Conservation (phyloP, 192 early-diverging fungal species). For the Oehlia diaphana region DNA sequence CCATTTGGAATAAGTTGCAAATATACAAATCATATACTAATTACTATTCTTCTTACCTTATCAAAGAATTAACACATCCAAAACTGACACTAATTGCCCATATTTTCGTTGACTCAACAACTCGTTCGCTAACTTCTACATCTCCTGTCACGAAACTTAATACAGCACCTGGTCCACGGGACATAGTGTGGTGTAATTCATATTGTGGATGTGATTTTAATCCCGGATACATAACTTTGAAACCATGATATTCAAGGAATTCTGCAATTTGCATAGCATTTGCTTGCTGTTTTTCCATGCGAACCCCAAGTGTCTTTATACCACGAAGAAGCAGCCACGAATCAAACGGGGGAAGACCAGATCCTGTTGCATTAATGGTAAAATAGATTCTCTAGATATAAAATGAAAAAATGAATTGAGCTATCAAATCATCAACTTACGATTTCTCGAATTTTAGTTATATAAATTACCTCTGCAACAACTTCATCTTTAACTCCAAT, state of each 20-base stretch:
- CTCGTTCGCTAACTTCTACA: conserved; percentile 69
- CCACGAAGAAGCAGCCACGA: conserved; percentile 91
- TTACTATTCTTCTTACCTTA: conserved; percentile 58
- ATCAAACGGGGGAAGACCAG: conserved; percentile 89
- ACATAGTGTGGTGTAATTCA: conserved; percentile 74
- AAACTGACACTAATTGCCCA: conserved; percentile 97
- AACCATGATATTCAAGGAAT: conserved; percentile 76
- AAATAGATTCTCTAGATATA: conserved; percentile 72
- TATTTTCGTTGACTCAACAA: conserved; percentile 81
- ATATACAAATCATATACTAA: no score
- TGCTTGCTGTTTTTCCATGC: conserved; percentile 93
- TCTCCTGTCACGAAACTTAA: conserved; percentile 93
- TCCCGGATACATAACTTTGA: conserved; percentile 91
- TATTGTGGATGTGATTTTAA: conserved; percentile 80
- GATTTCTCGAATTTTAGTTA: no score
- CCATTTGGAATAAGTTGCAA: conserved; percentile 10
- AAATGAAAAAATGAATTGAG: background rate
- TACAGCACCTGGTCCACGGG: conserved; percentile 89
- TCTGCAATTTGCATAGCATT: conserved; percentile 78
- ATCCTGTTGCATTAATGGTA: conserved; percentile 94
- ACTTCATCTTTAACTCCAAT: conserved; percentile 73
- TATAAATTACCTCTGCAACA: conserved; percentile 65
- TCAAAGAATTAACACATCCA: conserved; percentile 97
- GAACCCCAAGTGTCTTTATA: conserved; percentile 92
- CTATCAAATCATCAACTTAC: no score